Evolutionary conservation across 495 filamentous ascomycete species (phyloP).

Genomic region (Evernia prunastri): DNA sequence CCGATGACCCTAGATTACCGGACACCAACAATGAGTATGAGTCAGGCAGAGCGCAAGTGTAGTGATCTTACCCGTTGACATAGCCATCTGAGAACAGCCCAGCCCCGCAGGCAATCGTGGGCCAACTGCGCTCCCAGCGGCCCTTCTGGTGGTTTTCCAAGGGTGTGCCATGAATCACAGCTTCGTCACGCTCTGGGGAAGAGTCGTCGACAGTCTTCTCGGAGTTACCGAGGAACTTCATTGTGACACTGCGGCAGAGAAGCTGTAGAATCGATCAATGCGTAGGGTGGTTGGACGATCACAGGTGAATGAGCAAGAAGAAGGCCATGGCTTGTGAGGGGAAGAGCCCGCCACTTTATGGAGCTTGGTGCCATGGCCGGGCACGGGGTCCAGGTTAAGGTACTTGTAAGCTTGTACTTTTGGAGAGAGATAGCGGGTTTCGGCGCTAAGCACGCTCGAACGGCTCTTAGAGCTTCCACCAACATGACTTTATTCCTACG

Average conservation of each 20-base stretch:
- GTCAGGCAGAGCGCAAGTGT: not conserved
- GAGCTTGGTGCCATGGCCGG: not conserved
- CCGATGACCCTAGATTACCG: conserved; percentile 62
- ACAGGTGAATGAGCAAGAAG: not conserved
- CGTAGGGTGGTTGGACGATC: not conserved
- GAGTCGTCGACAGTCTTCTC: not conserved
- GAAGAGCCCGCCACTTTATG: not conserved
- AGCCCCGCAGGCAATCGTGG: conserved; percentile 75
- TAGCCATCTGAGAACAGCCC: conserved; percentile 90
- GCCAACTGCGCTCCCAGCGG: conserved; percentile 57
- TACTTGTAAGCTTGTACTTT: not conserved
- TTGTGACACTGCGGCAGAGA: not conserved
- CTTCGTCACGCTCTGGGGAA: conserved; percentile 9
- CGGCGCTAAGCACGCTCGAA: not conserved
- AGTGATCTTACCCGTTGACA: conserved; percentile 53
- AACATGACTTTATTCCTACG: not conserved
- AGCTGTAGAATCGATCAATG: not conserved
- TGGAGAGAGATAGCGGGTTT: not conserved
- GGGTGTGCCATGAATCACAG: conserved; percentile 27
- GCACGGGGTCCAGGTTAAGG: too few species aligned
- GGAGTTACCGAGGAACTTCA: conserved; percentile 15
- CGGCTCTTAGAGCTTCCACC: not conserved
- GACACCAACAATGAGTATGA: conserved; percentile 32
- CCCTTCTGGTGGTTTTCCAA: conserved; percentile 40
- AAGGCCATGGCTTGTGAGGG: not conserved